Conservation (phyloP, 2,329 filamentous ascomycete genomes). For the Pseudogymnoascus sp. region DNA sequence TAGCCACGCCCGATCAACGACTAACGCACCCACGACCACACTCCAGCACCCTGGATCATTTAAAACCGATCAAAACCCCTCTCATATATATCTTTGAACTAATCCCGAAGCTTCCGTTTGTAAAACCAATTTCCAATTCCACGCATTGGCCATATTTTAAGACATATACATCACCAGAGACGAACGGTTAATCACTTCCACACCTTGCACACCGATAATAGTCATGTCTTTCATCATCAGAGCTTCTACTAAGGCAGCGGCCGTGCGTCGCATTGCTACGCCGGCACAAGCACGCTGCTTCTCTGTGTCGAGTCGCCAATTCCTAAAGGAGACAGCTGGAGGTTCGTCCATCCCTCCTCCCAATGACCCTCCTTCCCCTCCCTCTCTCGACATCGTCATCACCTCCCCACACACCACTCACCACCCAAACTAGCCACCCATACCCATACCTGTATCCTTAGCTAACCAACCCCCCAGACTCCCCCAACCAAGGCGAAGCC, state of each 20-base stretch:
- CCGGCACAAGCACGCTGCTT: slow-evolving; percentile 14
- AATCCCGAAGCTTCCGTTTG: not conserved
- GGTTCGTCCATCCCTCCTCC: slow-evolving; percentile 18
- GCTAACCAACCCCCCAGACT: slow-evolving; percentile 13
- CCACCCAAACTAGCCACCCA: not conserved
- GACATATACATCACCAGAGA: not conserved
- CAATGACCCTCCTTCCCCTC: not conserved
- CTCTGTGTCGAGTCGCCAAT: slow-evolving; percentile 13
- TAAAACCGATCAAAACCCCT: not conserved
- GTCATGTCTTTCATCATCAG: slow-evolving; percentile 22
- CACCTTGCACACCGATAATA: not conserved
- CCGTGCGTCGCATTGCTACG: slow-evolving; percentile 10
- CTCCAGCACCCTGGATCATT: not conserved
- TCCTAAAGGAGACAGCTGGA: slow-evolving; percentile 25
- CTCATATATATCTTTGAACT: not conserved
- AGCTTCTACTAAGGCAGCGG: slow-evolving; percentile 13
- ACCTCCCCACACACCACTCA: not conserved
- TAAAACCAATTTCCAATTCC: not conserved
- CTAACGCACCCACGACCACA: not conserved
- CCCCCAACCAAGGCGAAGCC: slow-evolving; percentile 28
- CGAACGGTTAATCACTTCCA: not conserved
- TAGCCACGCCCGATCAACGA: not conserved
- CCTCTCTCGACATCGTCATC: not conserved
- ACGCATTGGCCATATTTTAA: not conserved
- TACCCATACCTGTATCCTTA: too few relatives aligned